phyloP scores from a whole-genome alignment of 352 stramenopile species.

The Phytophthora pistaciae region DNA sequence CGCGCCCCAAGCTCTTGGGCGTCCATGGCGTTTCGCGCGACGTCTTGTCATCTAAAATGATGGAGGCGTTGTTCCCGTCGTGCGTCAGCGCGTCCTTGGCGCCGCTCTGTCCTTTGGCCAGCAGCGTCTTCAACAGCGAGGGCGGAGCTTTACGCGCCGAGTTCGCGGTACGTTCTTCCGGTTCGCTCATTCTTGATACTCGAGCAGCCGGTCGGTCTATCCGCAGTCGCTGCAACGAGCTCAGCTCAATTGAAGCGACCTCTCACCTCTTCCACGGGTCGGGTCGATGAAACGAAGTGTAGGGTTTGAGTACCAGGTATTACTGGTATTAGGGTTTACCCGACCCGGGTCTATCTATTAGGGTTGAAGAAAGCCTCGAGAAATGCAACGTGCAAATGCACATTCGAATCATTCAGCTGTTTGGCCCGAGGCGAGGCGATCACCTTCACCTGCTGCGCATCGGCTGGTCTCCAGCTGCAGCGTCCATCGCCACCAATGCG shows the following conservation, averaged over 20 bases:
- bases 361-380: conserved; percentile 35
- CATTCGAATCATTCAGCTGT: conserved; percentile 25
- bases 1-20: conserved; percentile 83
- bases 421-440: neutral
- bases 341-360: conserved; percentile 7
- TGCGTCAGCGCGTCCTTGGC: conserved; percentile 56
- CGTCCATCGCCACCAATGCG: conserved; percentile 19
- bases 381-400: conserved; percentile 29
- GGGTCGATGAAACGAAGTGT: neutral
- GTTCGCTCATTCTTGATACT: conserved; percentile 21
- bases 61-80: conserved; percentile 85
- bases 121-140: conserved; percentile 50
- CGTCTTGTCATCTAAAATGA: conserved; percentile 62
- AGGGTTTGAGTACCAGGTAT: conserved; percentile 1
- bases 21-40: conserved; percentile 76
- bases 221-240: neutral
- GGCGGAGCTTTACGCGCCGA: conserved; percentile 12
- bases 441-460: neutral
- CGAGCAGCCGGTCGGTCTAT: neutral
- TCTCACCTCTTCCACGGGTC: conserved; percentile 16
- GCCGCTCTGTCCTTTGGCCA: conserved; percentile 33
- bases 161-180: neutral
- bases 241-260: conserved; percentile 18
- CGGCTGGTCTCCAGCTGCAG: conserved; percentile 2
- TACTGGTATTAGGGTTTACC: no score